These are phyloP conservation scores for Coemansia sp. DNA, from an alignment of 192 early-diverging fungal genomes.

Conservation along the genomic window DNA sequence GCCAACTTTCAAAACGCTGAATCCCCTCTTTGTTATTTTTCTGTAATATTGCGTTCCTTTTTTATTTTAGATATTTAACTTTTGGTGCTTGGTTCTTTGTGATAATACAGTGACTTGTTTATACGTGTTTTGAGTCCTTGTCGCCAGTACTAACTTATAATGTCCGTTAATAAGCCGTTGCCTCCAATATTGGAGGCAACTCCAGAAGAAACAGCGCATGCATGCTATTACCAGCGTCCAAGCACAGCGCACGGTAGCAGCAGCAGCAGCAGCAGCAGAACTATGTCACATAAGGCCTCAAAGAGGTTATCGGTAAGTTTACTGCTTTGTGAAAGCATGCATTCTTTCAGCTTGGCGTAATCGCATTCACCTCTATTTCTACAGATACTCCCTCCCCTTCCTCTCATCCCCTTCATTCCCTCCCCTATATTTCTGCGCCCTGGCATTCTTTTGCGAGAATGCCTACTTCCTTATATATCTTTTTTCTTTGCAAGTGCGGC, in stretches of 20 bases:
- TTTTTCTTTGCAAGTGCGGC: no score
- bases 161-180: constrained; percentile 47
- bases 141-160: neutral
- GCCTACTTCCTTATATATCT: neutral
- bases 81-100: neutral
- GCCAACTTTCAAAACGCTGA: neutral
- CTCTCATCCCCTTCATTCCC: neutral
- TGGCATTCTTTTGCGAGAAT: neutral
- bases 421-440: neutral
- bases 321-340: neutral
- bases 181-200: constrained; percentile 28
- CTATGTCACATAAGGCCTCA: neutral
- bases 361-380: constrained; percentile 3
- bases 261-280: neutral
- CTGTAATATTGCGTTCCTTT: neutral
- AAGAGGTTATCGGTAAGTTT: constrained; percentile 41
- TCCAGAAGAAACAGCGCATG: neutral
- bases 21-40: neutral
- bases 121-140: no score
- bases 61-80: constrained; percentile 3
- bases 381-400: neutral
- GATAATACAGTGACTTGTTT: no score
- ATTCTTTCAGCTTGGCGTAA: constrained; percentile 2
- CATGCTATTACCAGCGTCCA: neutral
- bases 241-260: constrained; percentile 12